phyloP scores from a whole-genome alignment of 306 rosid species.

The Glycine latifolia region DNA sequence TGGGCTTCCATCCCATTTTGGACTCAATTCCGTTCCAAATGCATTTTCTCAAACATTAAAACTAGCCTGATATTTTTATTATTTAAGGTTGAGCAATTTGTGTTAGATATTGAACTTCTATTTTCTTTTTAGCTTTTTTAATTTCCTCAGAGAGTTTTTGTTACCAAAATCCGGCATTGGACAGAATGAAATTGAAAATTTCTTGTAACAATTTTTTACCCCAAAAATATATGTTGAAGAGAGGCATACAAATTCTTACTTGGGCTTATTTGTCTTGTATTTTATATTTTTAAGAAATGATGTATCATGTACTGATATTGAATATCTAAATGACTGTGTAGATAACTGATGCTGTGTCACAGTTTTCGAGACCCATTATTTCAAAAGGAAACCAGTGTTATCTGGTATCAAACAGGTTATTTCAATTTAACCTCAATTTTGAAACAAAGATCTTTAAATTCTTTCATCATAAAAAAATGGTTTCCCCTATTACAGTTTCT shows the following conservation, averaged over 20 bases:
- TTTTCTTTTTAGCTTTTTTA: not conserved
- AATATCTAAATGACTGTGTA: conserved; percentile 49
- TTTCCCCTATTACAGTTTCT: conserved; percentile 3
- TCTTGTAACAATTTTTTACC: not conserved
- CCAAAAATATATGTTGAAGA: not conserved
- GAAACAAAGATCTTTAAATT: conserved; percentile 31
- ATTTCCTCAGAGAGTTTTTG: not conserved
- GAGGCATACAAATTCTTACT: conserved; percentile 27
- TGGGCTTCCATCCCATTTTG: not conserved
- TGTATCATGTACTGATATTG: conserved; percentile 34
- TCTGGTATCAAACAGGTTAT: conserved; percentile 80
- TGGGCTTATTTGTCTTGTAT: conserved; percentile 16
- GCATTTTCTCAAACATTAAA: not conserved
- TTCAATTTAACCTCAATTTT: conserved; percentile 37
- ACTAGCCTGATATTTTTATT: not conserved
- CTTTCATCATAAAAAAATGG: not conserved
- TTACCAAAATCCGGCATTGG: not conserved
- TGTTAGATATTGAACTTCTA: not conserved
- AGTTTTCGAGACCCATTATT: conserved; percentile 65
- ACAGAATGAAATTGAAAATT: not conserved
- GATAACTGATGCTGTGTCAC: conserved; percentile 79
- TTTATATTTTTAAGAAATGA: conserved; percentile 21
- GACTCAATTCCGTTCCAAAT: not conserved
- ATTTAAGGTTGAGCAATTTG: not conserved
- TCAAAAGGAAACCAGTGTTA: conserved; percentile 93